Evolutionary conservation across 371 early-diverging fungal genomes (phyloP).

Genomic region (Haplosporangium sp.): DNA sequence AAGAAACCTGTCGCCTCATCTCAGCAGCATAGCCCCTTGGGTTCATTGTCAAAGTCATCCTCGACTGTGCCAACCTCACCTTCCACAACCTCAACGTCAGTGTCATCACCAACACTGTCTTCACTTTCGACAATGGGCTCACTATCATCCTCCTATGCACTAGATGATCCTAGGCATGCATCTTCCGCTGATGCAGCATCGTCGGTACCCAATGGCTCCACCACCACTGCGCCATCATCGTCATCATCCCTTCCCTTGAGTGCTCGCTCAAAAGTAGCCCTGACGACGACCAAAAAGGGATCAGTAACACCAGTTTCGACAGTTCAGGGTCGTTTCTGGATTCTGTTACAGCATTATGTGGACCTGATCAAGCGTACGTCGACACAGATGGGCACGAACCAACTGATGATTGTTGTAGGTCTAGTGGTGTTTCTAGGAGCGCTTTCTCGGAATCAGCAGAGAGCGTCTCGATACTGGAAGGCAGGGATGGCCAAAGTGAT

Average conservation of each 20-base stretch:
- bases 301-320: constrained; percentile 8
- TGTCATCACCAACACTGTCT: constrained; percentile 9
- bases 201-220: neutral
- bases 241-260: neutral
- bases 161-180: neutral
- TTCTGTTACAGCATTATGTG: constrained; percentile 29
- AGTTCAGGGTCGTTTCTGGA: constrained; percentile 18
- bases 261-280: constrained; percentile 5
- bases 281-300: constrained; percentile 5
- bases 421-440: constrained; percentile 34
- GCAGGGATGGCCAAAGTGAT: constrained; percentile 33
- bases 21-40: neutral
- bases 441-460: constrained; percentile 28
- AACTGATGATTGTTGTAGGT: constrained; percentile 43
- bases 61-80: constrained; percentile 6
- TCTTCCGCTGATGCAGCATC: neutral
- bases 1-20: constrained; percentile 13
- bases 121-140: constrained; percentile 15
- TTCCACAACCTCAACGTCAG: constrained; percentile 6
- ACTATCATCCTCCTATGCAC: neutral
- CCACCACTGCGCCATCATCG: neutral
- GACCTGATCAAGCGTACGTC: constrained; percentile 15
- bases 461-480: constrained; percentile 20
- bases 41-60: neutral
- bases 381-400: constrained; percentile 27